Base-by-base conservation (phyloP, 2,329 filamentous ascomycete genomes). In the Fusarium sp. region DNA sequence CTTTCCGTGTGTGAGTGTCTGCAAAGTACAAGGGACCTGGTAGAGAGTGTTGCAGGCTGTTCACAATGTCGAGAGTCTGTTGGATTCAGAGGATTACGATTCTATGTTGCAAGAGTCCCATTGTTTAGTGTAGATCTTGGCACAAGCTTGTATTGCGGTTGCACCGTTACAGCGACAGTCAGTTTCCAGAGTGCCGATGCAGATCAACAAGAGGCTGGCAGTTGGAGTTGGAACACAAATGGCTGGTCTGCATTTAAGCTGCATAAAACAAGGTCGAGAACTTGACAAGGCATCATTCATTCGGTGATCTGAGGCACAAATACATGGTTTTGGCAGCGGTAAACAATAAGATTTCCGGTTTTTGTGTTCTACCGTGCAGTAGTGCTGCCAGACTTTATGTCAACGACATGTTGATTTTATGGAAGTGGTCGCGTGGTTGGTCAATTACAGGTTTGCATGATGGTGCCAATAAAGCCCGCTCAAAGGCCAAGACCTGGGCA, bases 41-140 rank as follows among this genome's bases (percentile, higher is more conserved):
- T 47, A 34, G 44, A 48, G 67, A 54, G 46, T 70, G 67, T 71
- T 68, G 67, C 63, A 58, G 66, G 46, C 41, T 67, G 51, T 20
- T 49, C 47, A 65, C 51, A 49, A 48, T 38, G 44, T 61, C 45
- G 38, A 55, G 10, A 32, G 27, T 40, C 25, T 44, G 32, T 43
- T n/a, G 45, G 38, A 56, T 49, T 58, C 30, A 30, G 46, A 67
- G 45, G 41, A 51, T 58, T 57, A 60, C 43, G 32, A 29, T 57
- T 48, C 25, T 27, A 38, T 41, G 59, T 54, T 53, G 32, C 53
- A 53, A 55, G 51, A 52, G 58, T 44, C 52, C 25, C 40, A 49
- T 65, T 51, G 40, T 58, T 65, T 65, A 27, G 30, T 34, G 40
- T 25, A 51, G 30, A 58, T 57, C 59, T 64, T 64, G 58, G 58